phyloP scores from a whole-genome alignment of 2,329 filamentous ascomycete species.

The Neonectria hederae region DNA sequence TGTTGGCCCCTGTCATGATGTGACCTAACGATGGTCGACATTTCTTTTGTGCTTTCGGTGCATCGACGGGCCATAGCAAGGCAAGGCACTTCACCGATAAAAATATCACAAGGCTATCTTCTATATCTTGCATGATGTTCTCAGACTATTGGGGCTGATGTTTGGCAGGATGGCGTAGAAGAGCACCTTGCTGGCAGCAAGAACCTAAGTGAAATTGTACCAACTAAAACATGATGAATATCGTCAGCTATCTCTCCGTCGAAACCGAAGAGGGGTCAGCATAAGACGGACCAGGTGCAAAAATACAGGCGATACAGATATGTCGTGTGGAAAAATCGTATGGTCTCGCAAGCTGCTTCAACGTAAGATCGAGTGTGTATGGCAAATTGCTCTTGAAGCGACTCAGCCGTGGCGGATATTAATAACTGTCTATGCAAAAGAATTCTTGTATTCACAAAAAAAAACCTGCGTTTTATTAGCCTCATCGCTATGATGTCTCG shows the following conservation, averaged over 20 bases:
- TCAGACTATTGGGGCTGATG: neutral
- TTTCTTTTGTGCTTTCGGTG: conserved; percentile 17
- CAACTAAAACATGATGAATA: neutral
- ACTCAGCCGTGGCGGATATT: conserved; percentile 6
- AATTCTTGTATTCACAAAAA: conserved; percentile 19
- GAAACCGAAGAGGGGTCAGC: neutral
- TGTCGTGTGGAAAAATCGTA: conserved; percentile 15
- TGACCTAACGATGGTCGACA: conserved; percentile 6
- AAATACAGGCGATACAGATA: conserved; percentile 24
- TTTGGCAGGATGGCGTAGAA: conserved; percentile 19
- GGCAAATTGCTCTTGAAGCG: neutral
- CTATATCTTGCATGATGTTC: conserved; percentile 15
- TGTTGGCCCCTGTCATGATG: conserved; percentile 2
- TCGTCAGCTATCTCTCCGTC: neutral
- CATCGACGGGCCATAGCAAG: conserved; percentile 18
- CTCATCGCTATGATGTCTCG: neutral
- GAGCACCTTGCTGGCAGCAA: conserved; percentile 22
- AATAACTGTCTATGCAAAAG: conserved; percentile 19
- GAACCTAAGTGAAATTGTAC: conserved; percentile 25
- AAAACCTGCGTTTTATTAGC: neutral
- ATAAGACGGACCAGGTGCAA: conserved; percentile 13
- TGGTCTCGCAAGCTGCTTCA: conserved; percentile 22
- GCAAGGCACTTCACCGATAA: conserved; percentile 18
- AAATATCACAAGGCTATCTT: conserved; percentile 21
- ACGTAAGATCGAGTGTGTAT: conserved; percentile 14